phyloP scores from a whole-genome alignment of 73 alveolate genomes.

The Paramecium octaurelia region DNA sequence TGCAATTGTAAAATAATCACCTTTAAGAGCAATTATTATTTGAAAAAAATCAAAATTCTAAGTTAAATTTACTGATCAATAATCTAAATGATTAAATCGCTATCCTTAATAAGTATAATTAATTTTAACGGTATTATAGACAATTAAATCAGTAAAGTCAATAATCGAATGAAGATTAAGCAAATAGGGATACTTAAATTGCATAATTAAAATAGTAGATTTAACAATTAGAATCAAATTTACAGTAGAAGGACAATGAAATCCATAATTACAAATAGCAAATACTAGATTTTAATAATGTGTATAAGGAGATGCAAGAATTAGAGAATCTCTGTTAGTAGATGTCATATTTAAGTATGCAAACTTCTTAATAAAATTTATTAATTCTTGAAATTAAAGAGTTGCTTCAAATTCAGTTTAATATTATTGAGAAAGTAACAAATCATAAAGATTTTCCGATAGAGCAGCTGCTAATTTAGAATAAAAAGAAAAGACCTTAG shows the following conservation, averaged over 20 bases:
- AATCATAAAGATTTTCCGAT: constrained; percentile 2
- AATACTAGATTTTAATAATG: not conserved
- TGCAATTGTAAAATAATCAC: not conserved
- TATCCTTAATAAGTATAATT: not conserved
- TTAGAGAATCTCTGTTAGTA: not conserved
- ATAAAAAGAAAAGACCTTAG: not conserved
- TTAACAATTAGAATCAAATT: not conserved
- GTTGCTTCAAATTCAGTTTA: not conserved
- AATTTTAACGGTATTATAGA: not conserved
- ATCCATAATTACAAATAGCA: not conserved
- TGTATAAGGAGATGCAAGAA: not conserved
- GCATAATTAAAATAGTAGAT: not conserved
- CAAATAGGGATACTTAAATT: not conserved
- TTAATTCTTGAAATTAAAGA: not conserved
- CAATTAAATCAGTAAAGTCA: not conserved
- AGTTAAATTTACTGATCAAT: not conserved
- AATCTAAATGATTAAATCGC: not conserved
- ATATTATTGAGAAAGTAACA: not conserved
- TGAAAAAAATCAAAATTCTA: not conserved
- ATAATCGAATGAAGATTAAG: not conserved
- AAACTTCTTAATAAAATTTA: not conserved
- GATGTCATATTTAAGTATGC: not conserved
- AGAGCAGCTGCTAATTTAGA: not conserved
- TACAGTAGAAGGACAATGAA: not conserved
- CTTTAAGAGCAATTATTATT: not conserved